Percentiles rank a stretch among this genome's conserved stretches.
Evolutionary conservation across 805 yeast genomes (phyloP).

Genomic region (Candida xiaguanensis): DNA sequence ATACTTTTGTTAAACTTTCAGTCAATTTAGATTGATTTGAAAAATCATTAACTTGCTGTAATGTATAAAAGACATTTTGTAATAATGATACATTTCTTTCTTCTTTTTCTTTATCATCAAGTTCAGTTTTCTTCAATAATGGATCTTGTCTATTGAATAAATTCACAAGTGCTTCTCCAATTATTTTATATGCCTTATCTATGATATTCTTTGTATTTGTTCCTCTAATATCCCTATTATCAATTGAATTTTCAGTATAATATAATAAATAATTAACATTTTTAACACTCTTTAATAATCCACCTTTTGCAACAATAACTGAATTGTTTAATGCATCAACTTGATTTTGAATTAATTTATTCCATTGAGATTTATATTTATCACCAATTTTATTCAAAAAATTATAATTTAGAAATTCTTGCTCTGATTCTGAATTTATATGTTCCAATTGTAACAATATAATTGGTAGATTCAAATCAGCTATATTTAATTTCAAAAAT

Average conservation of each 20-base stretch:
- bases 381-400: slow-evolving; percentile 50
- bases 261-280: slow-evolving; percentile 31
- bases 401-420: slow-evolving; percentile 55
- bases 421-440: slow-evolving; percentile 43
- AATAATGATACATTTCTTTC: slow-evolving; percentile 37
- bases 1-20: slow-evolving; percentile 22
- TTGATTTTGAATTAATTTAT: slow-evolving; percentile 54
- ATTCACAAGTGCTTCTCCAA: slow-evolving; percentile 31
- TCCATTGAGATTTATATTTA: slow-evolving; percentile 55
- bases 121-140: slow-evolving; percentile 38
- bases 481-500: slow-evolving; percentile 32
- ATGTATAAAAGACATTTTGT: slow-evolving; percentile 35
- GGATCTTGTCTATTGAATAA: slow-evolving; percentile 41
- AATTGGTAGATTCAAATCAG: slow-evolving; percentile 31
- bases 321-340: slow-evolving; percentile 35
- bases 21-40: slow-evolving; percentile 22
- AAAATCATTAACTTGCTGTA: slow-evolving; percentile 24
- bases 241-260: slow-evolving; percentile 31
- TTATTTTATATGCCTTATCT: slow-evolving; percentile 26
- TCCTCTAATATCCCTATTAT: slow-evolving; percentile 17
- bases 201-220: slow-evolving; percentile 21
- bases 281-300: slow-evolving; percentile 30
- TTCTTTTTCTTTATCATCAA: slow-evolving; percentile 42
- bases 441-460: slow-evolving; percentile 28
- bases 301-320: slow-evolving; percentile 33